Percentiles rank a stretch among this genome's conserved stretches.
Conservation (phyloP, 495 filamentous ascomycete species). For the Tuber magnatum region DNA sequence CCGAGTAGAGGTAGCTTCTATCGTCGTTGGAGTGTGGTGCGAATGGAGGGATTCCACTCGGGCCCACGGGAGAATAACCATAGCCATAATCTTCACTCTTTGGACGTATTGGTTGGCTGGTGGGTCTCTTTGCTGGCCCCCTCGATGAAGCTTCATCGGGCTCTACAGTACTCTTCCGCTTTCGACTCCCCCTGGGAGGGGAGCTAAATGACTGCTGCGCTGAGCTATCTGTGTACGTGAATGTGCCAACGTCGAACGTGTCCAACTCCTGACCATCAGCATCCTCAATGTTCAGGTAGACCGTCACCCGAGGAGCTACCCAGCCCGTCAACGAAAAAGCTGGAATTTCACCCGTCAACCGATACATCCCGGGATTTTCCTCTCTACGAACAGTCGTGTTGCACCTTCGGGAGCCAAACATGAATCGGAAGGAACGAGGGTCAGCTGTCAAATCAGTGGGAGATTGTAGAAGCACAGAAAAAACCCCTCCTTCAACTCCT, state of each 20-base stretch:
- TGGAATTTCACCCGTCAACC: conserved; percentile 66
- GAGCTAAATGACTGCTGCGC: conserved; percentile 21
- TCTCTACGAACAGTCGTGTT: conserved; percentile 57
- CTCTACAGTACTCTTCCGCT: conserved; percentile 35
- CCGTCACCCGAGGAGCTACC: conserved; percentile 59
- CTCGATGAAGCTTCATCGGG: conserved; percentile 38
- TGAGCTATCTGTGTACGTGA: conserved; percentile 59
- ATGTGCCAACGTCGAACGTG: conserved; percentile 64
- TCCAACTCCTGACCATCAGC: conserved; percentile 56
- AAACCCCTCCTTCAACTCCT: conserved; percentile 60
- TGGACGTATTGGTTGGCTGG: conserved; percentile 41
- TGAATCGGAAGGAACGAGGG: conserved; percentile 55
- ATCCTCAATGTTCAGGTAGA: conserved; percentile 65
- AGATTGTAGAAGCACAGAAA: conserved; percentile 65
- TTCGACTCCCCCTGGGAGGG: conserved; percentile 26
- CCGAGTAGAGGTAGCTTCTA: conserved; percentile 36
- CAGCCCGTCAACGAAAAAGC: conserved; percentile 60
- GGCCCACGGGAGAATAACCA: conserved; percentile 37
- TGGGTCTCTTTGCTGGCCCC: conserved; percentile 40
- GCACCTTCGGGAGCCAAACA: conserved; percentile 67
- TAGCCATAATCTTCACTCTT: conserved; percentile 44
- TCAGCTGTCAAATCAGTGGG: conserved; percentile 61
- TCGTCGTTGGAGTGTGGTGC: conserved; percentile 37
- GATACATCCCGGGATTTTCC: conserved; percentile 58
- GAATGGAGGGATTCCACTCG: conserved; percentile 42